Conservation (phyloP, 1,284 basidiomycete species). For the Baeospora myosura region DNA sequence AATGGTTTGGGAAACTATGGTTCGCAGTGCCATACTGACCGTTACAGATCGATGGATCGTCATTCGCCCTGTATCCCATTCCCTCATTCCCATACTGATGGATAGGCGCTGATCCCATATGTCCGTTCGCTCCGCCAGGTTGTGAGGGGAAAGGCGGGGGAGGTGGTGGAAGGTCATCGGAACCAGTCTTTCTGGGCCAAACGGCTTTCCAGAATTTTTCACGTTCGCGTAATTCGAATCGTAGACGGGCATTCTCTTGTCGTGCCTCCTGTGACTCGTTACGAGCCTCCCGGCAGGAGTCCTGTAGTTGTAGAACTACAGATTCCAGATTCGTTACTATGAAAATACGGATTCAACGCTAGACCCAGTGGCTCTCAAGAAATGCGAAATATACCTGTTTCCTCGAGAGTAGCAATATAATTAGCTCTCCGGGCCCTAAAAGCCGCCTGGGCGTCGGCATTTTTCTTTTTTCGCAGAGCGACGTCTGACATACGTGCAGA, state of each 20-base stretch:
- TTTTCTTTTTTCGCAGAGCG: constrained; percentile 75
- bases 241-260: constrained; percentile 57
- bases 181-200: constrained; percentile 51
- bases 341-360: constrained; percentile 14
- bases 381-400: constrained; percentile 50
- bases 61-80: constrained; percentile 35
- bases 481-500: constrained; percentile 33
- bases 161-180: constrained; percentile 51
- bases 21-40: constrained; percentile 33
- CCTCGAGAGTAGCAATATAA: constrained; percentile 82
- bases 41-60: constrained; percentile 38
- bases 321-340: constrained; percentile 72
- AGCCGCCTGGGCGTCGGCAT: constrained; percentile 70
- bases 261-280: constrained; percentile 49
- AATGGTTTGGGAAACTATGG: constrained; percentile 36
- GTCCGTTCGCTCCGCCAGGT: constrained; percentile 38
- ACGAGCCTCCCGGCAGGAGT: constrained; percentile 64
- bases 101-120: constrained; percentile 47
- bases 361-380: constrained; percentile 12
- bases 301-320: constrained; percentile 74
- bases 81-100: constrained; percentile 32
- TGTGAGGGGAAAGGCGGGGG: constrained; percentile 36
- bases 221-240: constrained; percentile 57
- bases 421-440: constrained; percentile 69
- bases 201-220: constrained; percentile 66